Conservation (phyloP, 1,139 yeast genomes). For the Suhomyces maxii region DNA sequence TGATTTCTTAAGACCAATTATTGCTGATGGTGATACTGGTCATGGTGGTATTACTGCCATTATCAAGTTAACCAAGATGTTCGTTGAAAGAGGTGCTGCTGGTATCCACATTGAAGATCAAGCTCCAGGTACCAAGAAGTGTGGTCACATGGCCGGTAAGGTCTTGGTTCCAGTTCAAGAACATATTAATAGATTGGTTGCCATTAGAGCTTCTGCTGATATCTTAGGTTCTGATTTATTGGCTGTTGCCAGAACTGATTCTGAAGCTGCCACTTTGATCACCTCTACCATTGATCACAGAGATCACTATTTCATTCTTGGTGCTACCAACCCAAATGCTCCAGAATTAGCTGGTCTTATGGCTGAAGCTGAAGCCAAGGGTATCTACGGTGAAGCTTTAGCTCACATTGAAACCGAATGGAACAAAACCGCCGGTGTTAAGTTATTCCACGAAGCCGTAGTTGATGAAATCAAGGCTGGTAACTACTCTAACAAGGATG, state of each 20-base stretch:
- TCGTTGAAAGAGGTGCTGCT: constrained; percentile 98
- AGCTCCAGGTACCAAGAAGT: constrained; percentile 97
- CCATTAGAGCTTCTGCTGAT: constrained; percentile 95
- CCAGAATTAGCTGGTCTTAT: constrained; percentile 74
- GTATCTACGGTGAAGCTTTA: constrained; percentile 70
- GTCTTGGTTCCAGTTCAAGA: constrained; percentile 97
- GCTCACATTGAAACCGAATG: constrained; percentile 79
- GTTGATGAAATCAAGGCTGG: constrained; percentile 75
- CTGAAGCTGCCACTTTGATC: constrained; percentile 94
- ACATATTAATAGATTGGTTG: constrained; percentile 90
- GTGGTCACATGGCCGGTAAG: constrained; percentile 99
- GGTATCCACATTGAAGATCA: constrained; percentile 98
- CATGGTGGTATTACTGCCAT: constrained; percentile 98
- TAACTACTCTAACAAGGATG: constrained; percentile 60
- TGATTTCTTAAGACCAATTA: constrained; percentile 90
- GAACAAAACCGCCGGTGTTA: constrained; percentile 80
- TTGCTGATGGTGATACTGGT: constrained; percentile 98
- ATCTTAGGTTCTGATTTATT: constrained; percentile 83
- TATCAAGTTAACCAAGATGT: constrained; percentile 91
- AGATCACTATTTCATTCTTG: constrained; percentile 90
- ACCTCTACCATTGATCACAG: constrained; percentile 93
- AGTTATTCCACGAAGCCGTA: constrained; percentile 90
- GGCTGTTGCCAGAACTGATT: constrained; percentile 92
- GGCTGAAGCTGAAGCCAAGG: constrained; percentile 77
- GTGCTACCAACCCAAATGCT: constrained; percentile 83